Evolutionary conservation across 495 filamentous ascomycete genomes (phyloP), one percentile per base, ranked within the genome.

Genomic region (Bombardia bombarda): DNA sequence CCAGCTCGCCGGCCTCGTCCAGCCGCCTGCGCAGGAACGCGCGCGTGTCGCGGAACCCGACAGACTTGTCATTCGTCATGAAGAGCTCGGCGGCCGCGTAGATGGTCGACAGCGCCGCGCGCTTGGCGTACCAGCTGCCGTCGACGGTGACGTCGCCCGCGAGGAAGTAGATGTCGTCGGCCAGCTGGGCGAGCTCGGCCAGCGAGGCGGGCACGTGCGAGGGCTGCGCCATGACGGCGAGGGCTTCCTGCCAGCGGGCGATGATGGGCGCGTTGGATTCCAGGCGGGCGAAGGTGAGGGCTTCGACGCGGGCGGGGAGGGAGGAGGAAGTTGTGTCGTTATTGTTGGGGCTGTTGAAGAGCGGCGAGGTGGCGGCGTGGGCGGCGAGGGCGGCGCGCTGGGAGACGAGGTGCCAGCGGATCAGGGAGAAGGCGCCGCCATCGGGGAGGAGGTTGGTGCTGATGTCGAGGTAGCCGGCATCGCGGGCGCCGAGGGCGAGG

Each of bases 41-140:
- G 50, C 82, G 82, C 18, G 92, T 97, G 40, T 87, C 85, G 2
- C 46, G 52, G 50, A 82, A 86, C 12, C 75, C 78, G 0, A 69
- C 58, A 0, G 78, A 84, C 42, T 59, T 64, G 58, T 97, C 93
- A 33, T 83, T 83, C 13, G 88, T 97, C 90, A 96, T 94, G 62
- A 89, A 89, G 3, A 95, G 67, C 62, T 98, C 92, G 21, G 83
- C 77, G 30, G 80, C 83, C 19, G 87, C 84, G 57, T 97, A 98
- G 50, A 95, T 78, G 9, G 79, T 72, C 3, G 83, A 77, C 4
- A 97, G 68, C 1, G 78, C 78, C 5, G 82, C 77, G 5, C 92
- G 80, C 60, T 92, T 92, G 42, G 88, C 85, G 58, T 97, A 98
- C 92, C 92, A 97, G 9, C 74, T 75, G 1, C 78, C 73, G 56